phyloP scores from a whole-genome alignment of 768 basidiomycete genomes.

The Termitomyces sp. region DNA sequence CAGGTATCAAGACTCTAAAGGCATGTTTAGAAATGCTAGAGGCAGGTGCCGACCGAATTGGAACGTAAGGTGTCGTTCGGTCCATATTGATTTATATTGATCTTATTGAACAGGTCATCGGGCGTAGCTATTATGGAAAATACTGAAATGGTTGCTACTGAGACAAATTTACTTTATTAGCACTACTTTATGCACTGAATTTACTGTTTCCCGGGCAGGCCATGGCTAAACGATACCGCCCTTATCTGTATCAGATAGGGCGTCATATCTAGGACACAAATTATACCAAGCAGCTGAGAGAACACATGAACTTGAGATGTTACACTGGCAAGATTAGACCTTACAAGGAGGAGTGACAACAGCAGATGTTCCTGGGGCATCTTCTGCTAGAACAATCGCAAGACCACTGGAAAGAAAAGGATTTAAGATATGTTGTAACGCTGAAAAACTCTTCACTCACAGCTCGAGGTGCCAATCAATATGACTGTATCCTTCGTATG shows the following conservation, averaged over 20 bases:
- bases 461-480: constrained; percentile 37
- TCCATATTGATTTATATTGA: not conserved
- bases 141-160: not conserved
- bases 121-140: constrained; percentile 13
- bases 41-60: constrained; percentile 47
- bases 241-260: not conserved
- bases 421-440: not conserved
- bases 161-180: constrained; percentile 7
- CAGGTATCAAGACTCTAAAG: constrained; percentile 42
- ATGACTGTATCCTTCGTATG: constrained; percentile 20
- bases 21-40: constrained; percentile 40
- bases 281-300: constrained; percentile 18
- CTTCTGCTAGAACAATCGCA: constrained; percentile 29
- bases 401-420: constrained; percentile 20
- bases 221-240: not conserved
- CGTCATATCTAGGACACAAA: constrained; percentile 19
- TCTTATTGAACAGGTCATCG: constrained; percentile 18
- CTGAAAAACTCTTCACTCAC: constrained; percentile 3
- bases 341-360: constrained; percentile 14
- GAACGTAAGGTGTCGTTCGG: constrained; percentile 33
- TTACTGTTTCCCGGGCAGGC: not conserved
- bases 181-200: not conserved
- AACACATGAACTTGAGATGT: not conserved
- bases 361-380: constrained; percentile 8
- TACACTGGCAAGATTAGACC: not conserved